Base-by-base conservation (phyloP, 164 flowering plant species). In the Umbellularia californica region DNA sequence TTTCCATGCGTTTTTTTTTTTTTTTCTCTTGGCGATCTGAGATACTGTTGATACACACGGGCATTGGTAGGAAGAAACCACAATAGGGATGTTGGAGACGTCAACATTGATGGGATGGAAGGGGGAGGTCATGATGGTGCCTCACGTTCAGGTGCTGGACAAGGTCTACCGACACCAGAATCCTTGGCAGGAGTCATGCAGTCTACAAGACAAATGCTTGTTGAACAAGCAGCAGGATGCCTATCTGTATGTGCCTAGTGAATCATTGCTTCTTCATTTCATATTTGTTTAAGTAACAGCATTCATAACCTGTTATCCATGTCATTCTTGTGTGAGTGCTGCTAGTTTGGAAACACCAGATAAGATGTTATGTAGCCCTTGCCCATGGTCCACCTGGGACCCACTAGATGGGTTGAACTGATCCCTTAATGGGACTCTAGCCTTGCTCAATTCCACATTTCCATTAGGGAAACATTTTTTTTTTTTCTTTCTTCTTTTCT, bases 131-230 rank as follows among this genome's bases (percentile, higher is more conserved):
- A 80, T 17, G 78, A 70, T 62, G 79, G 81, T 58, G 69, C 79
- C n/a, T 65, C 79, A 23, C 75, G 27, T 73, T 71, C 85, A 74
- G 78, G 65, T 52, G 66, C 76, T 62, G 83, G 65, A 55, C 84
- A 69, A 63, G 88, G 94, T 63, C 81, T 88, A 71, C 92, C 95
- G 28, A 85, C 92, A 66, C 91, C 93, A 52, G 89, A 87, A 76
- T 78, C 87, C 19, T 84, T 93, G 85, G 94, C 95, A 41, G 94
- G 89, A 81, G 85, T 95, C 47, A 75, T 90, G 83, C 73, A 66
- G 22, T 87, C 90, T 22, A 81, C 92, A 7, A 84, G 95, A 77
- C 88, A 83, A 75, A 47, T 90, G 58, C 87, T 95, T 10, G 69
- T 78, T 75, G 88, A 84, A 79, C 88, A 88, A 79, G 88, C 80